Evolutionary conservation across 495 filamentous ascomycete genomes (phyloP).

Genomic region (Apodospora peruviana): DNA sequence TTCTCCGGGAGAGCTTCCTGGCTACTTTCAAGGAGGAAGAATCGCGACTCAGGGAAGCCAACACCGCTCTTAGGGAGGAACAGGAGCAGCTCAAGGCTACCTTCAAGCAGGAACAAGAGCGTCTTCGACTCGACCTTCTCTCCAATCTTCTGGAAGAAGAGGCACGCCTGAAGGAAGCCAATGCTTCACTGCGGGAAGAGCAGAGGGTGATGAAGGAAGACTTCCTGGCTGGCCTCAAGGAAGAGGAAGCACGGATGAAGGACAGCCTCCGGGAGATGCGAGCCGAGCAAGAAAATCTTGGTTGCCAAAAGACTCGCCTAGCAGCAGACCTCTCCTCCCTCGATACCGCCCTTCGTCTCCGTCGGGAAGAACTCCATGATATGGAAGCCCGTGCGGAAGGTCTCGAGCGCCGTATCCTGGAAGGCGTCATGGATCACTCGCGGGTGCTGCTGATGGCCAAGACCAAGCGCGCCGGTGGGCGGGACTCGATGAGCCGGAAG

Average conservation of each 20-base stretch:
- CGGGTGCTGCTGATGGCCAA: conserved; percentile 73
- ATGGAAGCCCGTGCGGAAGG: conserved; percentile 85
- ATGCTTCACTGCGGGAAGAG: conserved; percentile 59
- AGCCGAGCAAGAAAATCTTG: conserved; percentile 65
- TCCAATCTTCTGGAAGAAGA: conserved; percentile 70
- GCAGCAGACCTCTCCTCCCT: conserved; percentile 79
- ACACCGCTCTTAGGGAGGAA: conserved; percentile 10
- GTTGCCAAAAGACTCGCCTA: conserved; percentile 66
- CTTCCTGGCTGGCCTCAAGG: conserved; percentile 49
- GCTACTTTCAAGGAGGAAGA: conserved; percentile 2
- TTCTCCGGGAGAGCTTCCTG: conserved; percentile 27
- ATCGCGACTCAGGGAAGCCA: not conserved
- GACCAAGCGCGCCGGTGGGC: conserved; percentile 33
- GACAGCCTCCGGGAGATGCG: conserved; percentile 43
- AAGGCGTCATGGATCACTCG: conserved; percentile 93
- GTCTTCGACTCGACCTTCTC: conserved; percentile 37
- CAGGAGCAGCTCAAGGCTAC: conserved; percentile 15
- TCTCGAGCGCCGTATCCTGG: conserved; percentile 85
- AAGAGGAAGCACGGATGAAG: conserved; percentile 37
- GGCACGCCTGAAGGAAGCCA: conserved; percentile 68
- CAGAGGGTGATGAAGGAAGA: conserved; percentile 63
- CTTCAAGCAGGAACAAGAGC: conserved; percentile 26
- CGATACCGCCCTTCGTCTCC: conserved; percentile 80
- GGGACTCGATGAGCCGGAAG: conserved; percentile 62
- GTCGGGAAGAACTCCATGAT: conserved; percentile 80